These are phyloP conservation scores for Pisolithus albus DNA, from an alignment of 768 basidiomycete genomes.

Conservation along the genomic window DNA sequence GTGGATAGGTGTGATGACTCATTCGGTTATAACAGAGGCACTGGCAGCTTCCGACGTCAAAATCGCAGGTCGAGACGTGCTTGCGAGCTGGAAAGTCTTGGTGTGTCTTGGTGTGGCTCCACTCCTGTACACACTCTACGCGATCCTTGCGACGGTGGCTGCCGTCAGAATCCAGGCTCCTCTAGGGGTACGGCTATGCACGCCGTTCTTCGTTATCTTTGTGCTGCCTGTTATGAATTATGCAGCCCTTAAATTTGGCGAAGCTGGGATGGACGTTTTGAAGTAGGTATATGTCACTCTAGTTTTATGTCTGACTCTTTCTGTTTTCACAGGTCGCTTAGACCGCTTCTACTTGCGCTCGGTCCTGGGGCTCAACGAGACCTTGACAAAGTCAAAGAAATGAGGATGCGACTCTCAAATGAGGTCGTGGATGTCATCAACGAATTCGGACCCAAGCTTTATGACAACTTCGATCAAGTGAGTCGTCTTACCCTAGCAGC, in stretches of 20 bases:
- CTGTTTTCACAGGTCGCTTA: constrained; percentile 62
- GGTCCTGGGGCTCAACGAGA: constrained; percentile 83
- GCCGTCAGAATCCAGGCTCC: constrained; percentile 63
- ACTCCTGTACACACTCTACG: constrained; percentile 77
- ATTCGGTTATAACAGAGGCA: constrained; percentile 56
- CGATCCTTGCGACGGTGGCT: constrained; percentile 71
- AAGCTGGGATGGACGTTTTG: constrained; percentile 94
- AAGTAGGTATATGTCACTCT: constrained; percentile 52
- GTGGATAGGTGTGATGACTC: not conserved
- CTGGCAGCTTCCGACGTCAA: constrained; percentile 94
- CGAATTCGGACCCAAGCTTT: constrained; percentile 82
- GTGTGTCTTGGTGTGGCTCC: constrained; percentile 91
- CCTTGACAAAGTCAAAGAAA: constrained; percentile 67
- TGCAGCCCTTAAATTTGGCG: constrained; percentile 93
- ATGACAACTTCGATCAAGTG: constrained; percentile 82
- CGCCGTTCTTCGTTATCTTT: constrained; percentile 70
- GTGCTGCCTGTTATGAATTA: constrained; percentile 84
- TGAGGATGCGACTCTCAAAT: constrained; percentile 69
- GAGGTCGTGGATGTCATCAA: constrained; percentile 84
- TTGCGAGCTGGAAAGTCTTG: constrained; percentile 95
- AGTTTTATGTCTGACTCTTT: constrained; percentile 4
- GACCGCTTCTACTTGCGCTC: constrained; percentile 81
- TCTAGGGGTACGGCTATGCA: constrained; percentile 56
- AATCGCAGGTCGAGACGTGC: constrained; percentile 88
- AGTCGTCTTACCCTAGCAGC: constrained; percentile 13